Conservation (phyloP, 106 monocot species). For the Platanthera zijinensis region DNA sequence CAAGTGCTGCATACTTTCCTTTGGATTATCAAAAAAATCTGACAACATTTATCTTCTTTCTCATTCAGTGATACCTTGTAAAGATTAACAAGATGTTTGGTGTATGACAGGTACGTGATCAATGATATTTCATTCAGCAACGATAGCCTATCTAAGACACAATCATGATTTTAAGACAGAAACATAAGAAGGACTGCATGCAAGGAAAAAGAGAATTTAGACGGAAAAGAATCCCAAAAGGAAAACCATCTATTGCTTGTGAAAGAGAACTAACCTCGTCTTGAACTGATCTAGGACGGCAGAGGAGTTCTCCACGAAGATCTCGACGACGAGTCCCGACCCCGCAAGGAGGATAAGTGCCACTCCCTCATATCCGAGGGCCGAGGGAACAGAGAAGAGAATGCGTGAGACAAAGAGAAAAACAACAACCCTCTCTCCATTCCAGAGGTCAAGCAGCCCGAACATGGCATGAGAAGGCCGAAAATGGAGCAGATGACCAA, state of each 20-base stretch:
- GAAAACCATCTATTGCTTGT: neutral
- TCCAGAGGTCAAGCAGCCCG: conserved; percentile 35
- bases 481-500: too few species aligned
- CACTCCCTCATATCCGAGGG: conserved; percentile 40
- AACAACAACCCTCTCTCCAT: conserved; percentile 80
- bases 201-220: neutral
- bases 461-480: conserved; percentile 23
- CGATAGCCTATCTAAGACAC: neutral
- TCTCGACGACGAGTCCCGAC: conserved; percentile 56
- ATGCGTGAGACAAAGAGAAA: conserved; percentile 71
- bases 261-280: conserved; percentile 33
- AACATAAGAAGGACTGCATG: neutral
- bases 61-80: too few species aligned
- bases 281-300: conserved; percentile 40
- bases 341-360: conserved; percentile 55
- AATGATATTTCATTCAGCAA: neutral
- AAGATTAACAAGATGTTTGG: too few species aligned
- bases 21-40: too few species aligned
- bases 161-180: neutral
- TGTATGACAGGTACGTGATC: too few species aligned
- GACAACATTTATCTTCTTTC: too few species aligned
- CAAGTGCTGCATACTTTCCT: too few species aligned
- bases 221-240: neutral
- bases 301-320: conserved; percentile 44
- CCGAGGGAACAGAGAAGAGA: conserved; percentile 34